Evolutionary conservation across 2,329 filamentous ascomycete species (phyloP).

Genomic region (Graphiopsis chlorocephala): DNA sequence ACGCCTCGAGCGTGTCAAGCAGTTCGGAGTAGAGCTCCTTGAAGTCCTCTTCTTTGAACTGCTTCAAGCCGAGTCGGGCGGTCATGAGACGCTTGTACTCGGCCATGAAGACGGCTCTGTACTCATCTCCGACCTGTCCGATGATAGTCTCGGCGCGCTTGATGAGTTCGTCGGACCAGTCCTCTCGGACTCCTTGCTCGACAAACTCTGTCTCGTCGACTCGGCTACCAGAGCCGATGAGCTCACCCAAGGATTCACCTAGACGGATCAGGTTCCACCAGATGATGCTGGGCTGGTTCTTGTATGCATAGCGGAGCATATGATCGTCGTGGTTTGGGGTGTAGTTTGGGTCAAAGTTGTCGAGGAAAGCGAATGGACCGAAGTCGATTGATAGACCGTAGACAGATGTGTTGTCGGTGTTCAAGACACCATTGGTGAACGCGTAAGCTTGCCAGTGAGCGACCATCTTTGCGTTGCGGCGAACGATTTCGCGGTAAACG

Average conservation of each 20-base stretch:
- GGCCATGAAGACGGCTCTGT: conserved; percentile 78
- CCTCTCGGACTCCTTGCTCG: conserved; percentile 67
- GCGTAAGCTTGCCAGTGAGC: conserved; percentile 96
- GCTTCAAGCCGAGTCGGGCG: conserved; percentile 71
- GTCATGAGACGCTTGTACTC: conserved; percentile 89
- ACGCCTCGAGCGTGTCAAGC: conserved; percentile 74
- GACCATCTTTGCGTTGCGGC: conserved; percentile 82
- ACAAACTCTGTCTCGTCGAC: conserved; percentile 73
- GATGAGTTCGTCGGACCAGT: conserved; percentile 67
- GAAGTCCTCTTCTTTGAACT: conserved; percentile 70
- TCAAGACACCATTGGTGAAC: conserved; percentile 98
- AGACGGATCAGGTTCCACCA: conserved; percentile 98
- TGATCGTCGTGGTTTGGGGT: conserved; percentile 97
- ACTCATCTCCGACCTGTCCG: conserved; percentile 77
- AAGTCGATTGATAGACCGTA: conserved; percentile 89
- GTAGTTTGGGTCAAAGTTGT: conserved; percentile 91
- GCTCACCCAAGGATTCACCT: conserved; percentile 82
- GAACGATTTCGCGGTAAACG: conserved; percentile 81
- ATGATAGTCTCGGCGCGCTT: conserved; percentile 82
- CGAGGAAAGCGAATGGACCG: conserved; percentile 95
- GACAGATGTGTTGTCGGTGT: conserved; percentile 95
- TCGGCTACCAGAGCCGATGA: conserved; percentile 71
- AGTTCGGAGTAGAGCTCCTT: conserved; percentile 75
- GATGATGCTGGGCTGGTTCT: conserved; percentile 90
- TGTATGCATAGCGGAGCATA: conserved; percentile 83